phyloP scores from a whole-genome alignment of 768 basidiomycete species.

The Tylopilus vinaceipallidus region DNA sequence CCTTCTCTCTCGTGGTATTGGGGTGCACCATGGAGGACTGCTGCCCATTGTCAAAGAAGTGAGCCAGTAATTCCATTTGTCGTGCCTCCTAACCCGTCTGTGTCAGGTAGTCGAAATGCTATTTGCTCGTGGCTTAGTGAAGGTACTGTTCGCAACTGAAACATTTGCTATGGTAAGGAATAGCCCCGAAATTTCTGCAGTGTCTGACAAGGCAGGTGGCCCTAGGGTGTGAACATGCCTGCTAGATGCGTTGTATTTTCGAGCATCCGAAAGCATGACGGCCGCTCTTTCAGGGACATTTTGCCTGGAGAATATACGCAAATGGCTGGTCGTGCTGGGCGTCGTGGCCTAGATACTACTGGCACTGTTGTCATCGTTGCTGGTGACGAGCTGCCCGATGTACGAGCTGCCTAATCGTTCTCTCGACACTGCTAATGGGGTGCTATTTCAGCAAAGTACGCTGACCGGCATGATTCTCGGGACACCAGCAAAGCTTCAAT shows the following conservation, averaged over 20 bases:
- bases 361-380: slow-evolving; percentile 93
- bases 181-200: background rate
- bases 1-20: slow-evolving; percentile 88
- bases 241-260: slow-evolving; percentile 97
- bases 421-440: background rate
- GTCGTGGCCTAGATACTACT: slow-evolving; percentile 91
- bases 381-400: slow-evolving; percentile 84
- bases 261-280: slow-evolving; percentile 92
- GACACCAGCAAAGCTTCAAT: slow-evolving; percentile 86
- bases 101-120: slow-evolving; percentile 89
- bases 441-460: slow-evolving; percentile 54
- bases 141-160: slow-evolving; percentile 96
- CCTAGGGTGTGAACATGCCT: slow-evolving; percentile 98
- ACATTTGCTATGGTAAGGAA: slow-evolving; percentile 92
- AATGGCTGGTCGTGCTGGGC: slow-evolving; percentile 98
- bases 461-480: slow-evolving; percentile 92
- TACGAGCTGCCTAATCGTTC: slow-evolving; percentile 32
- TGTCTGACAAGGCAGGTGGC: slow-evolving; percentile 8
- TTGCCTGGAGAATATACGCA: slow-evolving; percentile 95
- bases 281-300: slow-evolving; percentile 86
- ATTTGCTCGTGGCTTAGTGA: slow-evolving; percentile 93
- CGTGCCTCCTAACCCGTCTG: slow-evolving; percentile 7
- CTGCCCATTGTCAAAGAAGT: slow-evolving; percentile 98
- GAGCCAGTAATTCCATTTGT: slow-evolving; percentile 9
- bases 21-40: slow-evolving; percentile 95